These are phyloP conservation scores for Tuber umbilicatum DNA, from an alignment of 495 filamentous ascomycete species.

Conservation along the genomic window DNA sequence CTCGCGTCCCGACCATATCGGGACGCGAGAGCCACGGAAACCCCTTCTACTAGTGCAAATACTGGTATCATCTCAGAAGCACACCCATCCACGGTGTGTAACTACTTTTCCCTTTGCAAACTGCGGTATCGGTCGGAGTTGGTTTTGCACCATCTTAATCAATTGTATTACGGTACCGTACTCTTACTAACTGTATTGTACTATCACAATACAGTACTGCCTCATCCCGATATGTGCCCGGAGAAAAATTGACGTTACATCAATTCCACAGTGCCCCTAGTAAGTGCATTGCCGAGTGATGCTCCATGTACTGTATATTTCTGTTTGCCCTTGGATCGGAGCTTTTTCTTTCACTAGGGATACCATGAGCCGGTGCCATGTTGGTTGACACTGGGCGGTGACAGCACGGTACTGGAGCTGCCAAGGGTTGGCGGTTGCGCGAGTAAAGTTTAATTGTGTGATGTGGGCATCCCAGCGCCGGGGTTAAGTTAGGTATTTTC, in stretches of 20 bases:
- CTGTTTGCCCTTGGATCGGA: not conserved
- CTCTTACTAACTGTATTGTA: not conserved
- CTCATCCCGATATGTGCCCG: not conserved
- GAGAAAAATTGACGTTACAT: no score
- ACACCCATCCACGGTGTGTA: not conserved
- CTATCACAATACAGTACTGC: not conserved
- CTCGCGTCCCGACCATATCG: not conserved
- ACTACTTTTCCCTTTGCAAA: not conserved
- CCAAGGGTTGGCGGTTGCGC: not conserved
- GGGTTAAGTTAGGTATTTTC: not conserved
- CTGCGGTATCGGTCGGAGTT: not conserved
- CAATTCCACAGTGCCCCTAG: not conserved
- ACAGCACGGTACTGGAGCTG: no score
- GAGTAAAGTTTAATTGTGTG: not conserved
- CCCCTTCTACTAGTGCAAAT: not conserved
- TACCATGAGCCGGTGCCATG: not conserved
- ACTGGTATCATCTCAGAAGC: not conserved
- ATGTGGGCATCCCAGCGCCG: not conserved
- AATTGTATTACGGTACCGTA: not conserved
- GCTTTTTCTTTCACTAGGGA: not conserved
- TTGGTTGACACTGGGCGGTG: no score
- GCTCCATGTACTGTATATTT: not conserved
- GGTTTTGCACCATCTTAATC: not conserved
- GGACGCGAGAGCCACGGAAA: no score
- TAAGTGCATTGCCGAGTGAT: not conserved